Evolutionary conservation across 169 alveolate species (phyloP).

Genomic region (Plasmodium vinckei): DNA sequence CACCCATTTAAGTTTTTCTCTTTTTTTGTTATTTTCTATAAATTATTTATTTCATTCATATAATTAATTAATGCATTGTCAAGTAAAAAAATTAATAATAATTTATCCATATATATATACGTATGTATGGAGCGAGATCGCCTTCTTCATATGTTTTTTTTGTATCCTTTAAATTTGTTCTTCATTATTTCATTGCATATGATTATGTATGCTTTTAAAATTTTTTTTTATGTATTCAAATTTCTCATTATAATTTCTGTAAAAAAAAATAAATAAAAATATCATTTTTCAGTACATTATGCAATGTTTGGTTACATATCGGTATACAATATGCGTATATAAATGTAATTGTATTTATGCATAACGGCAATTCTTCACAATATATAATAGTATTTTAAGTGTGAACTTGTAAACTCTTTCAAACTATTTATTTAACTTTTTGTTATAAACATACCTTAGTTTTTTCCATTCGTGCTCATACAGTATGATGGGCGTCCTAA

Average conservation of each 20-base stretch:
- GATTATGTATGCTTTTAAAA: slow-evolving; percentile 56
- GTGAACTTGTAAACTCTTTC: slow-evolving; percentile 22
- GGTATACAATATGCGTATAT: background rate
- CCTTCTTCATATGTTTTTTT: background rate
- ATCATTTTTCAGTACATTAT: background rate
- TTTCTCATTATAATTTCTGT: slow-evolving; percentile 68
- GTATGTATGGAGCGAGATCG: slow-evolving; percentile 7
- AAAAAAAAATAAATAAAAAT: slow-evolving; percentile 8
- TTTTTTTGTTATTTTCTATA: slow-evolving; percentile 16
- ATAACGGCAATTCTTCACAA: background rate
- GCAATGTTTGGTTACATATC: slow-evolving; percentile 4
- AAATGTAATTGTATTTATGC: slow-evolving; percentile 20
- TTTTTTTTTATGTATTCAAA: slow-evolving; percentile 69
- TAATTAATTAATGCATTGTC: slow-evolving; percentile 4
- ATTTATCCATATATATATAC: slow-evolving; percentile 6
- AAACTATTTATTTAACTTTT: slow-evolving; percentile 7
- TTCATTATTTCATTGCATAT: slow-evolving; percentile 17
- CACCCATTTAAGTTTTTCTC: background rate
- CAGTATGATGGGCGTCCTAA: slow-evolving; percentile 38
- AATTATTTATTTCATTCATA: background rate
- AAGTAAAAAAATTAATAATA: background rate
- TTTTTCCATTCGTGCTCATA: slow-evolving; percentile 73
- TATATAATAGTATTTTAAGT: background rate
- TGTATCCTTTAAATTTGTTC: slow-evolving; percentile 38
- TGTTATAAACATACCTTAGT: slow-evolving; percentile 42